Evolutionary conservation across 805 yeast species (phyloP).

Genomic region (Candida xiaguanensis): DNA sequence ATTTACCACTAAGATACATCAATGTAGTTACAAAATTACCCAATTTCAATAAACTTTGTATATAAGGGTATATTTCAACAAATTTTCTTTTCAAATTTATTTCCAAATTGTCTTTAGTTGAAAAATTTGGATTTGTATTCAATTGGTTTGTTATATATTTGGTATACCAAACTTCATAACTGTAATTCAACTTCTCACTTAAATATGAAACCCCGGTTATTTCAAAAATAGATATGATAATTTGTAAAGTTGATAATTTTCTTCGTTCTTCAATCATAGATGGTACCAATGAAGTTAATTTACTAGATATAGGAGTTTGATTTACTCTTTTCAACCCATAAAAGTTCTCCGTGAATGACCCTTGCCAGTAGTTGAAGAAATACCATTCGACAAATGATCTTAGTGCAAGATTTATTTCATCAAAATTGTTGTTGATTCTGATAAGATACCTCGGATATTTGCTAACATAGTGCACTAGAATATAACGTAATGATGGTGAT

Average conservation of each 20-base stretch:
- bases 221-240: constrained; percentile 51
- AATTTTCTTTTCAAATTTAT: constrained; percentile 38
- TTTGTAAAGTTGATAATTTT: constrained; percentile 52
- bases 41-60: constrained; percentile 45
- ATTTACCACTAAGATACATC: constrained; percentile 61
- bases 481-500: constrained; percentile 78
- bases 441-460: constrained; percentile 69
- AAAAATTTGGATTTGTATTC: constrained; percentile 15
- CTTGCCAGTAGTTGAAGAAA: constrained; percentile 69
- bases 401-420: constrained; percentile 63
- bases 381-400: constrained; percentile 68
- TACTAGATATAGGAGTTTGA: constrained; percentile 30
- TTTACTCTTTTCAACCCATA: constrained; percentile 77
- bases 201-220: constrained; percentile 67
- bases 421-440: constrained; percentile 62
- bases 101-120: constrained; percentile 22
- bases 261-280: constrained; percentile 48
- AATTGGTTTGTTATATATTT: constrained; percentile 50
- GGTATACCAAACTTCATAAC: constrained; percentile 62
- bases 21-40: constrained; percentile 57
- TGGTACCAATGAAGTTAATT: constrained; percentile 35
- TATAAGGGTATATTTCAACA: constrained; percentile 58
- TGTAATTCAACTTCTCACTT: constrained; percentile 60
- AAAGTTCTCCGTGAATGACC: constrained; percentile 87
- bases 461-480: constrained; percentile 77